Percentiles rank a stretch among this genome's conserved stretches.
Evolutionary conservation across 257 asterid species (phyloP).

Genomic region (Vinca minor): DNA sequence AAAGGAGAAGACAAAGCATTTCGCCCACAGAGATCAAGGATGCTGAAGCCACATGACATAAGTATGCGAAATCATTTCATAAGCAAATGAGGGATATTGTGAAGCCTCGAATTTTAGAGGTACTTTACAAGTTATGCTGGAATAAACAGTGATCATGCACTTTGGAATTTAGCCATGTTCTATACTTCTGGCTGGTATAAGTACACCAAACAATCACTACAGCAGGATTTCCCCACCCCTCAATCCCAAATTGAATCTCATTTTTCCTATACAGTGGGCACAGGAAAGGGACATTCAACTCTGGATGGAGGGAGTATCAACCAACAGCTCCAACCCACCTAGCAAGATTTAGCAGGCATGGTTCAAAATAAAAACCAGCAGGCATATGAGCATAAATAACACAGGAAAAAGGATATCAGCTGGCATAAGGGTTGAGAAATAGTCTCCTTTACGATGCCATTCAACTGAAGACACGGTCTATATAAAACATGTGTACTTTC

Average conservation of each 20-base stretch:
- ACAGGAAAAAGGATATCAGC: conserved; percentile 77
- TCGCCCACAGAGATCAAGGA: background rate
- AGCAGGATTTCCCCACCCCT: background rate
- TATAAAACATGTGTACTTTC: conserved; percentile 15
- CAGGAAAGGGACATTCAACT: background rate
- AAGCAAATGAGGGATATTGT: no score
- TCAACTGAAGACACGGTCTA: conserved; percentile 86
- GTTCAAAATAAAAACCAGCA: conserved; percentile 9
- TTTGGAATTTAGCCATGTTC: background rate
- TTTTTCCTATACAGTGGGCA: no score
- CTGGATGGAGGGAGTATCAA: no score
- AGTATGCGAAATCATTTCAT: no score
- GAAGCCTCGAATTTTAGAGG: no score
- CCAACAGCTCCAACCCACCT: no score
- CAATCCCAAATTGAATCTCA: no score
- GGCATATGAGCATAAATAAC: background rate
- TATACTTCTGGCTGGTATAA: background rate
- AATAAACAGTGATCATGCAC: background rate
- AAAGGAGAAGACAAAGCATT: background rate
- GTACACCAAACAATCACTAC: background rate
- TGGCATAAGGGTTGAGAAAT: conserved; percentile 80
- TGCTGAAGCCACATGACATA: background rate
- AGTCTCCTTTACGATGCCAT: conserved; percentile 98
- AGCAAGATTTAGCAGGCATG: background rate
- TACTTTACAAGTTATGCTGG: no score